A percentile compares a stretch with the other conserved stretches of the same genome.
Evolutionary conservation across 768 basidiomycete genomes (phyloP).

Genomic region (Lactifluus subvellereus): DNA sequence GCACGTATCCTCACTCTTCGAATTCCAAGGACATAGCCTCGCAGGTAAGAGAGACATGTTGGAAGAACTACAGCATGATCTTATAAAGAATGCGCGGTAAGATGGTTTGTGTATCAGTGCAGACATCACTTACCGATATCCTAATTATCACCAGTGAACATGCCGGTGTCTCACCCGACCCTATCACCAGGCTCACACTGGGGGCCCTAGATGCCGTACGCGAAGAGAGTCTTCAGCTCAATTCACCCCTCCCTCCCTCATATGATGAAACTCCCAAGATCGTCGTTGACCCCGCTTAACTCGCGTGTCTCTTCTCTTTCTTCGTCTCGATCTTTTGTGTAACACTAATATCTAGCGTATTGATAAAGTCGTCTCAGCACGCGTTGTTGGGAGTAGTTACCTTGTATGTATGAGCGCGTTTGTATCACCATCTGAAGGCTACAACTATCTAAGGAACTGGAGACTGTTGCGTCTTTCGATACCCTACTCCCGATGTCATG

Average conservation of each 20-base stretch:
- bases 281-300: neutral
- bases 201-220: neutral
- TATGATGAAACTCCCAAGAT: neutral
- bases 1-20: neutral
- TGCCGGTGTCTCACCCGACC: neutral
- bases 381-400: too few species aligned
- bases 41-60: neutral
- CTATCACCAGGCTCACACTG: neutral
- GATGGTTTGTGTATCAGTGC: neutral
- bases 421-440: too few species aligned
- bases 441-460: too few species aligned
- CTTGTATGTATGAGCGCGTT: too few species aligned
- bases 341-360: too few species aligned
- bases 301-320: neutral
- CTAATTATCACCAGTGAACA: neutral
- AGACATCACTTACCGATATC: neutral
- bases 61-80: neutral
- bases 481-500: too few species aligned
- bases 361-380: too few species aligned
- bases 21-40: neutral
- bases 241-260: neutral
- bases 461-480: too few species aligned
- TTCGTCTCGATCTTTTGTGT: too few species aligned
- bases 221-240: neutral
- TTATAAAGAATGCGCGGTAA: conserved; percentile 1